A percentile compares a stretch with the other conserved stretches of the same genome.
Conservation (phyloP, 192 early-diverging fungal species). For the Helicostylum pulchrum region DNA sequence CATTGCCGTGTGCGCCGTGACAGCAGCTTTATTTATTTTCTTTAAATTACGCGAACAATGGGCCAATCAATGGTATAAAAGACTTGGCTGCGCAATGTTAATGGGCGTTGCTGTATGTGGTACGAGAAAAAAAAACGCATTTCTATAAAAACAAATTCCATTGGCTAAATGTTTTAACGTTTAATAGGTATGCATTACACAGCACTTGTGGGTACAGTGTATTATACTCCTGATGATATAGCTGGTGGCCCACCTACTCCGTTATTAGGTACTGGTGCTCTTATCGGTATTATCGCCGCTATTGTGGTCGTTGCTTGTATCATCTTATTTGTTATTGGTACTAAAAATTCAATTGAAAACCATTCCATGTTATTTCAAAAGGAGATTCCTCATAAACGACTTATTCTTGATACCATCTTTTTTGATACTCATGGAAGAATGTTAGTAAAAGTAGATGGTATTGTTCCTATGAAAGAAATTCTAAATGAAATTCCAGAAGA, state of each 20-base stretch:
- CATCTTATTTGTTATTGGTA: conserved; percentile 7
- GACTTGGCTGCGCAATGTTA: conserved; percentile 43
- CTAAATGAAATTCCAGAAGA: conserved; percentile 12
- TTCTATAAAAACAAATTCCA: not conserved
- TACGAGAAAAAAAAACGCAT: conserved; percentile 12
- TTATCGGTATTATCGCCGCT: conserved; percentile 22
- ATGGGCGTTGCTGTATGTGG: conserved; percentile 44
- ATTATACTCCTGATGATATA: conserved; percentile 16
- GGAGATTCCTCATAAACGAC: conserved; percentile 14
- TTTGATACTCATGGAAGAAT: conserved; percentile 36
- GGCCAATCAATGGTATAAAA: conserved; percentile 45
- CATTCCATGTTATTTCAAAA: conserved; percentile 2
- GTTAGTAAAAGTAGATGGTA: conserved; percentile 35
- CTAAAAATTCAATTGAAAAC: not conserved
- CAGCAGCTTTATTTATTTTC: conserved; percentile 43
- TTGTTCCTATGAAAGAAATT: conserved; percentile 39
- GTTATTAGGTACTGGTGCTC: conserved; percentile 2
- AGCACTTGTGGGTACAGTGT: conserved; percentile 35
- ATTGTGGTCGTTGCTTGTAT: conserved; percentile 30
- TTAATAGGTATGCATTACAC: conserved; percentile 40
- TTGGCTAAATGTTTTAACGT: conserved; percentile 4
- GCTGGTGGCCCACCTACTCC: conserved; percentile 10
- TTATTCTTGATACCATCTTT: conserved; percentile 32
- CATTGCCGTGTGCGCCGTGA: conserved; percentile 38
- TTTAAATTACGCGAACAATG: conserved; percentile 47